Evolutionary conservation across 257 asterid genomes (phyloP), one percentile per base, ranked within the genome.

Genomic region (Solanum clarkiae): DNA sequence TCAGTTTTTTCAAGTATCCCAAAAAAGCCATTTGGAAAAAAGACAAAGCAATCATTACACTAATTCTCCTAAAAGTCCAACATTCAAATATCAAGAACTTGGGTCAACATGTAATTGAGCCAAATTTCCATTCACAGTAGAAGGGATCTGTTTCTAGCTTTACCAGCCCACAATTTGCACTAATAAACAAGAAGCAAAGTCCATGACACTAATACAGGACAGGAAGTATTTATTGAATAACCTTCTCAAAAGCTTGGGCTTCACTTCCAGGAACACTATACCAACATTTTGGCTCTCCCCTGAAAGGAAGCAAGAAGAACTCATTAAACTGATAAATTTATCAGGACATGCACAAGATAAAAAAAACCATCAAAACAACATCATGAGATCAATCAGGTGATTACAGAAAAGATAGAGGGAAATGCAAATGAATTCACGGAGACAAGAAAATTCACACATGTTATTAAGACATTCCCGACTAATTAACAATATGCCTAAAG

Each of bases 221-320:
- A 49, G 26, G 55, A 69, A 36, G 59, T 53, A 81, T 17, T 79
- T 10, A 22, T 55, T 17, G 80, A 60, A 81, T 53, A 84, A 96
- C 99, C 99, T 94, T 93, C 86, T 96, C 99, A 91, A 96, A 96
- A 84, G 98, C 96, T 75, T 82, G 85, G 69, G 97, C 96, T 75
- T 94, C 94, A 86, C 89, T 89, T 80, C 98, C 99, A 22, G 99
- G 99, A 84, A 96, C 98, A 82, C 99, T 96, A 89, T 96, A 96
- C 99, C 99, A 96, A 86, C 98, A 93, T 88, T 96, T 96, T 83
- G 99, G 98, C 91, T 96, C 98, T 83, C 98, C 99, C 99, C 98
- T 96, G 91, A 86, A 91, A 91, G 82, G 29, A 79, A 26, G 65
- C 49, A 79, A 53, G 65, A 53, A 79, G 65, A 79, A 79, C 65